phyloP scores from a whole-genome alignment of 1,284 basidiomycete species.

The Sphaerobolus stellatus region DNA sequence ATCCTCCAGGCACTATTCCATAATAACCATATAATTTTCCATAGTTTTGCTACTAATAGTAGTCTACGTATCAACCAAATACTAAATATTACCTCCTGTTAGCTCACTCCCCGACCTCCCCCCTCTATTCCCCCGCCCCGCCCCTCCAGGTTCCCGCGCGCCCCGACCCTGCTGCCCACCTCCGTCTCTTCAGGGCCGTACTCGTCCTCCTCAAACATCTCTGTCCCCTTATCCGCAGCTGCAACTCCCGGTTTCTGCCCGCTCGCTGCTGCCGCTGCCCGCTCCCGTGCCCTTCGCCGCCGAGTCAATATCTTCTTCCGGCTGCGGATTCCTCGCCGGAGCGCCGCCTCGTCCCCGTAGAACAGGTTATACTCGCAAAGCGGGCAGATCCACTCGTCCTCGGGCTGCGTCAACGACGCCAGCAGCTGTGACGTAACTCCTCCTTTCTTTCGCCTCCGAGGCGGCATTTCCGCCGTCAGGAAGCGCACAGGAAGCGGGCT shows the following conservation, averaged over 20 bases:
- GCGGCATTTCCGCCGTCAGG: conserved; percentile 63
- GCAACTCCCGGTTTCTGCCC: conserved; percentile 20
- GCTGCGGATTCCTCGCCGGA: conserved; percentile 63
- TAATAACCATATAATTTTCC: too few species aligned
- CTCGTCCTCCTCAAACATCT: conserved; percentile 13
- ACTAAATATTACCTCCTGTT: too few species aligned
- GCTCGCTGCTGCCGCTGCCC: conserved; percentile 53
- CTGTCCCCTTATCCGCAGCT: conserved; percentile 23
- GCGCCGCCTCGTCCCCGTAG: conserved; percentile 70
- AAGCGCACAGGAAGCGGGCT: conserved; percentile 64
- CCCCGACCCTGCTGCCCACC: conserved; percentile 7
- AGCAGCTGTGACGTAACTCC: conserved; percentile 24
- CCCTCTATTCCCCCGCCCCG: not conserved
- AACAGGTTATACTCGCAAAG: conserved; percentile 87
- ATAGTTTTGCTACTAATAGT: too few species aligned
- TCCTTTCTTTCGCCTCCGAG: conserved; percentile 44
- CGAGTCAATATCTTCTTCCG: conserved; percentile 78
- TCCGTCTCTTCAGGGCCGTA: conserved; percentile 13
- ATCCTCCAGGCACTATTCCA: too few species aligned
- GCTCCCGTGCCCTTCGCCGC: conserved; percentile 71
- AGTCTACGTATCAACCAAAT: not conserved
- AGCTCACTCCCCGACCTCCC: not conserved
- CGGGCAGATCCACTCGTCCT: conserved; percentile 86
- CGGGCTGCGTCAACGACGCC: conserved; percentile 54
- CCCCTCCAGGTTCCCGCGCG: conserved; percentile 11